Conservation (phyloP, 257 asterid genomes). For the Scutellaria barbata region DNA sequence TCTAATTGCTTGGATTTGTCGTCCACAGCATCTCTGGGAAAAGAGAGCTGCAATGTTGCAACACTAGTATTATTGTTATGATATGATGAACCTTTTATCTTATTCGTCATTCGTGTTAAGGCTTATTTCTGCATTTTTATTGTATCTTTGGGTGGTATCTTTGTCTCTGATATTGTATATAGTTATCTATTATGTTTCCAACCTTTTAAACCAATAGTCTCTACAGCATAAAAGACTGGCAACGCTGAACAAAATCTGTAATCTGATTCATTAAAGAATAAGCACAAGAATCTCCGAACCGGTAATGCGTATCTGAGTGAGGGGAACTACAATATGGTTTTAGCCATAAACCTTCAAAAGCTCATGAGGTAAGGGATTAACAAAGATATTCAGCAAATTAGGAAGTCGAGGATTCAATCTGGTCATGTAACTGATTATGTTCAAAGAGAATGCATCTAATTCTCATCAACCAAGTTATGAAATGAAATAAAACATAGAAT, state of each 20-base stretch:
- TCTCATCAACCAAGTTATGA: conserved; percentile 11
- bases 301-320: not conserved
- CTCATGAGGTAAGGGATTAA: too few species aligned
- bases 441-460: not conserved
- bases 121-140: too few species aligned
- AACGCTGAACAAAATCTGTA: not conserved
- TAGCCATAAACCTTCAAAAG: too few species aligned
- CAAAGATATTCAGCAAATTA: not conserved
- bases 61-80: not conserved
- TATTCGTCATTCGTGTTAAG: too few species aligned
- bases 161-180: too few species aligned
- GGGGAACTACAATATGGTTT: not conserved
- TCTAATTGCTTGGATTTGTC: too few species aligned
- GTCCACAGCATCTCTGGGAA: not conserved
- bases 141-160: too few species aligned
- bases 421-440: not conserved
- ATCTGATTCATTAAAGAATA: not conserved
- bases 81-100: not conserved
- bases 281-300: not conserved
- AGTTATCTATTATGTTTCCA: too few species aligned
- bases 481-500: conserved; percentile 15
- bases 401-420: not conserved
- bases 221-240: not conserved
- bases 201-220: too few species aligned
- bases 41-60: not conserved